Evolutionary conservation across 148 eudicot genomes (phyloP).

Genomic region (Vaccinium corymbosum): DNA sequence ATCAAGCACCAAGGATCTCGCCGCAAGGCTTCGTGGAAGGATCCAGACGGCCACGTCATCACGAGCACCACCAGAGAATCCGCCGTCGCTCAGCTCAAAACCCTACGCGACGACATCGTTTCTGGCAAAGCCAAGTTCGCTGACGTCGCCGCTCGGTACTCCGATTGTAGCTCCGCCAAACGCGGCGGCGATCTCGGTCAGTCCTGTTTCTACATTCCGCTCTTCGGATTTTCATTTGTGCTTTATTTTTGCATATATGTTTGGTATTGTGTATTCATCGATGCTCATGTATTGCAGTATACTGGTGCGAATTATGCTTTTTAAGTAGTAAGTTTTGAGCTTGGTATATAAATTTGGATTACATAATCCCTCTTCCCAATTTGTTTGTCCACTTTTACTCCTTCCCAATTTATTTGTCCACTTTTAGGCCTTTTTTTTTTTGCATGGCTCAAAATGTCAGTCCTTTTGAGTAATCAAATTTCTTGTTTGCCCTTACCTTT

Average conservation of each 20-base stretch:
- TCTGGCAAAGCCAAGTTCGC: conserved; percentile 55
- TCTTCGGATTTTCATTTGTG: neutral
- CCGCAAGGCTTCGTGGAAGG: conserved; percentile 88
- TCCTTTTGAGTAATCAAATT: neutral
- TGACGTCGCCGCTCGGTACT: conserved; percentile 54
- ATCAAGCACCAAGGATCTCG: conserved; percentile 89
- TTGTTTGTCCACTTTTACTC: neutral
- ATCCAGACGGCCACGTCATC: conserved; percentile 77
- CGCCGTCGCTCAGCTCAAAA: conserved; percentile 65
- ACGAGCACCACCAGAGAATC: conserved; percentile 54
- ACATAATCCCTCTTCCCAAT: neutral
- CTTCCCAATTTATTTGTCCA: neutral
- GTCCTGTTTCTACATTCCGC: neutral
- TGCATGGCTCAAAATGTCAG: neutral
- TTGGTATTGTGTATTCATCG: neutral
- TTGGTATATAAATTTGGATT: neutral
- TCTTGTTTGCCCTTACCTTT: neutral
- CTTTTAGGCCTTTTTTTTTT: neutral
- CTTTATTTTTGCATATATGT: neutral
- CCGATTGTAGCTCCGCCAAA: conserved; percentile 92
- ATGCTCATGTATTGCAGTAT: neutral
- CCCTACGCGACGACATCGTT: conserved; percentile 64
- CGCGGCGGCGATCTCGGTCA: conserved; percentile 96
- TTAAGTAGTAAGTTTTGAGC: neutral
- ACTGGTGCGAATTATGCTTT: neutral